Evolutionary conservation across 768 basidiomycete genomes (phyloP), one percentile per base, ranked within the genome.

Genomic region (Clathrus columnatus): DNA sequence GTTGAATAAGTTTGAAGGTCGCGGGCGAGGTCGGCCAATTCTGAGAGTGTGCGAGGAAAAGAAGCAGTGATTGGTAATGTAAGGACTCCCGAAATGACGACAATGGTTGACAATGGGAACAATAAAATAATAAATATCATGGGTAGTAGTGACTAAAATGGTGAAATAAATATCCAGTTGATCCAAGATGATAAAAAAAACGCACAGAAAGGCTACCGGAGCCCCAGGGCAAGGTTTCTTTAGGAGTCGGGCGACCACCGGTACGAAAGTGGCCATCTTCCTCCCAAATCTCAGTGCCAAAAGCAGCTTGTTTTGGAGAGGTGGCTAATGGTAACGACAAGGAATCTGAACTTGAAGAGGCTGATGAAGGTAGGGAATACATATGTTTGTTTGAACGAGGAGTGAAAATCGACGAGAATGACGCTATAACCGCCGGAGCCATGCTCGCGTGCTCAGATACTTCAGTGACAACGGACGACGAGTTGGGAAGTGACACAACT

Each of bases 1-100:
- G 84, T 84, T 7, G 86, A 81, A 67, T 91, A 92, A 51, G 77
- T 81, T 62, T 85, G 85, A 6, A 90, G 79, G 57, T 89, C 87
- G 42, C 79, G 73, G 16, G 85, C 87, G 10, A 91, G 73, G 63
- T 82, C 78, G 11, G 86, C 84, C 46, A 91, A 77, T 62, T 92
- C 90, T 20, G 83, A 68, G 27, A 89, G 69, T 20, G 83, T 90
- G 52, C 76, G 79, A 14, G 89, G 90, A 85, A 87, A 87, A 17
- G 83, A 70, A 60, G 84, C 73, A 53, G 85, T 81, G 60, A 90
- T 82, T 50, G 88, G 85, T 5, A 91, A 68, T 5, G 84, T 71
- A 50, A 71, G 72, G 48, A 79, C 71, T 28, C 68, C 68, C 52
- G 74, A 58, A 36, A 80, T 64, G 36, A 80, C 70, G 6, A 79